A percentile compares a stretch with the other conserved stretches of the same genome.
Conservation (phyloP, 306 rosid genomes). For the Acmispon strigosus region DNA sequence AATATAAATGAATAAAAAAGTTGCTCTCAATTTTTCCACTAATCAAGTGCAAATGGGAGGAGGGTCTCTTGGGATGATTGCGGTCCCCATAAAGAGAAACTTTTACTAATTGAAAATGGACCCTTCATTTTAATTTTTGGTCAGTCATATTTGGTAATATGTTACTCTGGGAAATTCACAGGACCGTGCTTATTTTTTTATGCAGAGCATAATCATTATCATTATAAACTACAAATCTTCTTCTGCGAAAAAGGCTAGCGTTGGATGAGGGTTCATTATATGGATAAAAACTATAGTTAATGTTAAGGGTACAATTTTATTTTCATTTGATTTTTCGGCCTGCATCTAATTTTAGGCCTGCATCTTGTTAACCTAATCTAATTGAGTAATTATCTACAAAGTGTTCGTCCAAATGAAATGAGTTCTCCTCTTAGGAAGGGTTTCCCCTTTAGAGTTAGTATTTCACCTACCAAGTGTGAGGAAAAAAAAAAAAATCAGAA, state of each 20-base stretch:
- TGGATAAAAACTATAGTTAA: background rate
- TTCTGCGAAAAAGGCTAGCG: no score
- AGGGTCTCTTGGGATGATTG: conserved; percentile 25
- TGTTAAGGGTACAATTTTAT: background rate
- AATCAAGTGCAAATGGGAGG: conserved; percentile 39
- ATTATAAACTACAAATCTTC: background rate
- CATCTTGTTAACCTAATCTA: no score
- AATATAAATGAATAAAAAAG: no score
- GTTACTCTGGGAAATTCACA: background rate
- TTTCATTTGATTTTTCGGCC: background rate
- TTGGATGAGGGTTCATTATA: no score
- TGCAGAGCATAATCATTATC: conserved; percentile 29
- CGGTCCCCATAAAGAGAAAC: conserved; percentile 45
- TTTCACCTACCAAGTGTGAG: no score
- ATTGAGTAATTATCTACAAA: no score
- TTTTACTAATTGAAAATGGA: conserved; percentile 16
- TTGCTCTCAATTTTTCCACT: conserved; percentile 29
- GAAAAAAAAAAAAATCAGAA: no score
- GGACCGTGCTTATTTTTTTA: background rate
- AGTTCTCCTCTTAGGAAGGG: no score
- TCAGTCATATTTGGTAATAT: background rate
- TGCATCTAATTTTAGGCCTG: no score
- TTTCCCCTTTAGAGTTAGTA: no score
- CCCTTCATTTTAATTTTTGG: background rate
- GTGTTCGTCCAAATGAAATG: no score